These are phyloP conservation scores for Rhizoclosmatium globosum DNA, from an alignment of 192 early-diverging fungal species.

Conservation along the genomic window DNA sequence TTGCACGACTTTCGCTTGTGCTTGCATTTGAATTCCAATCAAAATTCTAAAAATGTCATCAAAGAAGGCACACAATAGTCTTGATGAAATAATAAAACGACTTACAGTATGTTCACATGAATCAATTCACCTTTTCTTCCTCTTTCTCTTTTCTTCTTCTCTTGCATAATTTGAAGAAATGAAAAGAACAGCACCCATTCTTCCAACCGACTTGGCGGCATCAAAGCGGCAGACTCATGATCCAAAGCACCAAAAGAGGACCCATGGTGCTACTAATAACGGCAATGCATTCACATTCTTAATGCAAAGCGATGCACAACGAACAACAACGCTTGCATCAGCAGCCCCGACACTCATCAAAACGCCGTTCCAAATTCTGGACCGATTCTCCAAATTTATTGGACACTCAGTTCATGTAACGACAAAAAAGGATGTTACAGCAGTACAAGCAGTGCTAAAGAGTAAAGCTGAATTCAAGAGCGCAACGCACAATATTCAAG, in stretches of 20 bases:
- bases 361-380: slow-evolving; percentile 5
- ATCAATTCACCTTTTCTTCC: too few relatives aligned
- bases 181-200: neutral
- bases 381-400: slow-evolving; percentile 28
- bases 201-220: neutral
- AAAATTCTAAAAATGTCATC: too few relatives aligned
- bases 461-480: slow-evolving; percentile 4
- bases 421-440: slow-evolving; percentile 6
- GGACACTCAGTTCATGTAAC: slow-evolving; percentile 19
- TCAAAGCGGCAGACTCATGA: neutral
- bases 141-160: too few relatives aligned
- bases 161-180: slow-evolving; percentile 1
- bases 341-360: slow-evolving; percentile 1
- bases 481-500: slow-evolving; percentile 40
- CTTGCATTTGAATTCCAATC: too few relatives aligned
- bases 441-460: slow-evolving; percentile 8
- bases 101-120: too few relatives aligned
- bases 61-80: too few relatives aligned
- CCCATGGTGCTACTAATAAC: too few relatives aligned
- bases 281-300: slow-evolving; percentile 5
- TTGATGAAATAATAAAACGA: too few relatives aligned
- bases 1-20: too few relatives aligned
- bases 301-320: neutral
- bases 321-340: neutral
- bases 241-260: neutral